Base-by-base conservation (phyloP, 305 asterid genomes). In the Rubia tinctorum region DNA sequence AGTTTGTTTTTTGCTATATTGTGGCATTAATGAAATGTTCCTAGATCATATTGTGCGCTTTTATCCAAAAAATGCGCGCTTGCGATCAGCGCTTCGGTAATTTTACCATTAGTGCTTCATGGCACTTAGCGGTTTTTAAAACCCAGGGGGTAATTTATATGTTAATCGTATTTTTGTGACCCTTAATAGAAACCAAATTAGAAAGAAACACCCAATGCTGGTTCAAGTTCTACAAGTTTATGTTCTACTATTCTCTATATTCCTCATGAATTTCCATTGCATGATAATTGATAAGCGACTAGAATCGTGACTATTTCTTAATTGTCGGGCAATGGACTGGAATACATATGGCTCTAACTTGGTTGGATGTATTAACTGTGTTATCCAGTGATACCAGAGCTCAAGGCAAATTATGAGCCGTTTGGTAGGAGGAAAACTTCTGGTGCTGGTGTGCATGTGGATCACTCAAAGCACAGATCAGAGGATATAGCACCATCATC, bases 401-500 rank as follows among this genome's bases (percentile, higher is more conserved):
- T 76, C 49, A 88, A 89, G 51, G 96, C 88, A 37, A 87, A 84
- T 81, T 85, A 86, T 40, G 96, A 86, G 80, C 87, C 90, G 23
- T 86, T 88, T 78, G 78, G 88, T 68, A 82, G 96, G 79, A 91
- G 86, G 81, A 86, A 80, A 43, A 77, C 83, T 76, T 79, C 96
- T 61, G 83, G 86, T 68, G 39, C 87, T 34, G 95, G 90, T 73
- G 73, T 85, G 82, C 96, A 77, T 53, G 91, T 87, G 68, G 96
- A 90, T 72, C 81, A 72, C 71, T 84, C 80, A 12, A 86, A 88
- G 75, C 89, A 82, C 81, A 87, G 89, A 83, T 60, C 89, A 3
- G 94, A 88, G 1, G 88, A 86, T 68, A 78, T 79, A 20, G 95
- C 96, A 5, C 80, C 93, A 53, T 87, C 93, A 53, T 87, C 97